These are phyloP conservation scores for Trichoderma asperellum DNA, from an alignment of 2,329 filamentous ascomycete species.

Conservation along the genomic window DNA sequence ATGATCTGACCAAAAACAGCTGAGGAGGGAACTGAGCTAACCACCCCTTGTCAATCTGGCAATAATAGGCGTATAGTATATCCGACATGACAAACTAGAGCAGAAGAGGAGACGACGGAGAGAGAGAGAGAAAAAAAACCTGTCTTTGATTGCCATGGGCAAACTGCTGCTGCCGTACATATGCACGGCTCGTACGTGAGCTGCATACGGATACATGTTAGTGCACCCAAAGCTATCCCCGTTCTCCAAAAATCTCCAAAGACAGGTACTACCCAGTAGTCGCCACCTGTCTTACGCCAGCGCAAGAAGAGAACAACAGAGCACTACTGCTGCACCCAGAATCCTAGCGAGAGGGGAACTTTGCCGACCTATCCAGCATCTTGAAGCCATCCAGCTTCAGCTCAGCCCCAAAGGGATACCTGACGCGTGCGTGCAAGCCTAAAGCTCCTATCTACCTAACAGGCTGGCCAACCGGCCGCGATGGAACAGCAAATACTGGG, in stretches of 20 bases:
- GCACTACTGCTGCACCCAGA: conserved; percentile 17
- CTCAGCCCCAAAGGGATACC: conserved; percentile 8
- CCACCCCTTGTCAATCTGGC: background rate
- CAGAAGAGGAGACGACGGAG: background rate
- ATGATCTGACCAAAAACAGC: background rate
- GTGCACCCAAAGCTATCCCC: background rate
- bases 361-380: conserved; percentile 16
- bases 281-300: background rate
- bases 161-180: background rate
- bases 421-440: conserved; percentile 10
- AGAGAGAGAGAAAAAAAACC: background rate
- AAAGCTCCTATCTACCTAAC: background rate
- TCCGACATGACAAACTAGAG: background rate
- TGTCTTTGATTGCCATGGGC: background rate
- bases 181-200: background rate
- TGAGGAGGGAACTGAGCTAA: background rate
- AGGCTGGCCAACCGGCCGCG: conserved; percentile 1
- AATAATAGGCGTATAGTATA: background rate
- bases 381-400: conserved; percentile 1
- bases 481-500: background rate
- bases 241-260: background rate
- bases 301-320: background rate
- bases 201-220: background rate
- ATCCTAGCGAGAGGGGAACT: conserved; percentile 13
- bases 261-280: background rate